Evolutionary conservation across 1,139 yeast species (phyloP).

Genomic region (Debaryomyces robertsiae): DNA sequence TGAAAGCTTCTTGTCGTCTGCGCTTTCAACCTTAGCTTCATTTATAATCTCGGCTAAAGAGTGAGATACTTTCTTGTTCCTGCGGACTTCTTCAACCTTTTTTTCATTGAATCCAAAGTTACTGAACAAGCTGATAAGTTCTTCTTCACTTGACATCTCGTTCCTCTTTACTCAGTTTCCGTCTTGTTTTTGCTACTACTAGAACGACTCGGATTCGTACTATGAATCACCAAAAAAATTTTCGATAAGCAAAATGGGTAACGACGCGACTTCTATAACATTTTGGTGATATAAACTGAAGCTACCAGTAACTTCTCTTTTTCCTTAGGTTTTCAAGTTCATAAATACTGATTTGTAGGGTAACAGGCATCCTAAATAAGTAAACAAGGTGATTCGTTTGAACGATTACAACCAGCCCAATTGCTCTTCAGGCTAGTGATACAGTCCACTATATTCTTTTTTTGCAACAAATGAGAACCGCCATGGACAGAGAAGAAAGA

Average conservation of each 20-base stretch:
- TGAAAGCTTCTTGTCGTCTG: constrained; percentile 55
- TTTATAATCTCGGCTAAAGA: constrained; percentile 63
- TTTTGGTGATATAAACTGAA: constrained; percentile 1
- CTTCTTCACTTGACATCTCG: constrained; percentile 27
- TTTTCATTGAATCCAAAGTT: constrained; percentile 71
- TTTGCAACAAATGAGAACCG: too few relatives aligned
- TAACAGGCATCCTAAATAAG: too few relatives aligned
- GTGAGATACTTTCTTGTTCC: constrained; percentile 80
- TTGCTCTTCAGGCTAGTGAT: too few relatives aligned
- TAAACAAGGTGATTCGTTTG: too few relatives aligned
- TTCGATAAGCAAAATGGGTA: constrained; percentile 12
- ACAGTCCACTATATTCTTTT: too few relatives aligned
- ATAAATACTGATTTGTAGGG: too few relatives aligned
- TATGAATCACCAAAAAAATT: constrained; percentile 9
- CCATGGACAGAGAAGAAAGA: too few relatives aligned
- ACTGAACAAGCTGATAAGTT: constrained; percentile 48
- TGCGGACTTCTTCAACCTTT: constrained; percentile 71
- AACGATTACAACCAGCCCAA: too few relatives aligned
- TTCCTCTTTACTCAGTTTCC: not conserved
- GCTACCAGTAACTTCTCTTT: constrained; percentile 1
- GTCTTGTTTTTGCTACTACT: not conserved
- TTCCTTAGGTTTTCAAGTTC: not conserved
- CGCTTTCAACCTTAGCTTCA: constrained; percentile 28
- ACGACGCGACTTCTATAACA: constrained; percentile 4
- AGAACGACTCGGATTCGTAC: not conserved